phyloP scores from a whole-genome alignment of 2,329 filamentous ascomycete genomes.

The Colletotrichum sp. region DNA sequence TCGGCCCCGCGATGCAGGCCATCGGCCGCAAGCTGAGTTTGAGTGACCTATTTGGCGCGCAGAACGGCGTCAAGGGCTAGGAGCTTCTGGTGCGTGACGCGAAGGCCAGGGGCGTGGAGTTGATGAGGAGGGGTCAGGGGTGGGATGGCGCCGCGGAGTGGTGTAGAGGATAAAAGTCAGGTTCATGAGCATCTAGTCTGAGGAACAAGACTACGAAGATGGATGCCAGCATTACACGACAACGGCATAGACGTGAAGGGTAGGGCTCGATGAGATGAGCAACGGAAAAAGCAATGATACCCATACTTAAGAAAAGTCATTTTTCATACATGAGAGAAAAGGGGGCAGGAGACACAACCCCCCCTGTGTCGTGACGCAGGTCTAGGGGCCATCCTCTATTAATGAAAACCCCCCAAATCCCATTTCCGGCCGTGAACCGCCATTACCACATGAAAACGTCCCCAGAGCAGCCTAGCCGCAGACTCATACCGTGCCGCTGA shows the following conservation, averaged over 20 bases:
- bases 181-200: not conserved
- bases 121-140: not conserved
- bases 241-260: not conserved
- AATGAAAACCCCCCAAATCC: not conserved
- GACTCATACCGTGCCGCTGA: slow-evolving; percentile 71
- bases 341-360: not conserved
- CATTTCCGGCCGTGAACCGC: not conserved
- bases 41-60: slow-evolving; percentile 48
- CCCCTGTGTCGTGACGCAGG: not conserved
- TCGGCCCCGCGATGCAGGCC: slow-evolving; percentile 47
- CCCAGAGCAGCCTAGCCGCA: not conserved
- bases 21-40: slow-evolving; percentile 49
- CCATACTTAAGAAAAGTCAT: slow-evolving; percentile 17
- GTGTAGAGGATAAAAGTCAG: not conserved
- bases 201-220: not conserved
- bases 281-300: slow-evolving; percentile 6
- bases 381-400: slow-evolving; percentile 7
- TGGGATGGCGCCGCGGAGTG: not conserved
- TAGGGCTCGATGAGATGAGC: not conserved
- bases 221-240: not conserved
- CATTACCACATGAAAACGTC: not conserved
- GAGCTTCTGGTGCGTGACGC: not conserved
- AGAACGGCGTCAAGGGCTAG: slow-evolving; percentile 27
- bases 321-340: slow-evolving; percentile 13
- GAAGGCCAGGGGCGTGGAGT: not conserved